Conservation (phyloP, 208 protist genomes). For the Wallacemonas sp. region DNA sequence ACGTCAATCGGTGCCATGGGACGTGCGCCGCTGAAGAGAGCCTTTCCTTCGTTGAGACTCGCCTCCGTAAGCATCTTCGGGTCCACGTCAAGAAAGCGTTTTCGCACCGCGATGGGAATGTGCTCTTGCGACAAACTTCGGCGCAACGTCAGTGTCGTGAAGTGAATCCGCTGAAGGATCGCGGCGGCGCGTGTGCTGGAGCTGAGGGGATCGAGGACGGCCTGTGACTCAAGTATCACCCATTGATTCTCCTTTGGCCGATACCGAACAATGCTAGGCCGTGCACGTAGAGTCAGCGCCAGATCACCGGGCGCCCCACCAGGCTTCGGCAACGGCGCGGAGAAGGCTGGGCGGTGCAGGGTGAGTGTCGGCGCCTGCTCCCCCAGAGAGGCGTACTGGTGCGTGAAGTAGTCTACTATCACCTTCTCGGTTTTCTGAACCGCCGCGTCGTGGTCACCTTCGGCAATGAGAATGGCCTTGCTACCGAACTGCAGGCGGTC, state of each 20-base stretch:
- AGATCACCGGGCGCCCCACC: neutral
- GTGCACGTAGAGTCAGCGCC: slow-evolving; percentile 48
- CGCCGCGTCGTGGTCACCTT: slow-evolving; percentile 63
- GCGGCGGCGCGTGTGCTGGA: slow-evolving; percentile 46
- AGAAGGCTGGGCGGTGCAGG: slow-evolving; percentile 81
- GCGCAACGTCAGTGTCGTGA: slow-evolving; percentile 71
- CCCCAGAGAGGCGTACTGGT: slow-evolving; percentile 60
- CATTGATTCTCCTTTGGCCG: slow-evolving; percentile 89
- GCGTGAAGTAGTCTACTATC: slow-evolving; percentile 80
- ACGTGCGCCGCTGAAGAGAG: slow-evolving; percentile 43
- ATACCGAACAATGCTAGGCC: slow-evolving; percentile 73
- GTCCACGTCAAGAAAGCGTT: slow-evolving; percentile 81
- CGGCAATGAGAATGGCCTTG: slow-evolving; percentile 65
- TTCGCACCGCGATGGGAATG: slow-evolving; percentile 83
- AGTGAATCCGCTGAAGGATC: slow-evolving; percentile 77
- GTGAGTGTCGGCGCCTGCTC: slow-evolving; percentile 84
- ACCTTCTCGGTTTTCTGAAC: slow-evolving; percentile 68
- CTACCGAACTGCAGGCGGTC: slow-evolving; percentile 88
- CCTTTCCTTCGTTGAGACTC: slow-evolving; percentile 38
- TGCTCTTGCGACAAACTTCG: slow-evolving; percentile 80
- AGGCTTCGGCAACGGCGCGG: slow-evolving; percentile 33
- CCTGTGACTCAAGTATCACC: slow-evolving; percentile 81
- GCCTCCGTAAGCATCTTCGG: slow-evolving; percentile 56
- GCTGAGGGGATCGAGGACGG: slow-evolving; percentile 66
- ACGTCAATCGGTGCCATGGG: slow-evolving; percentile 77